Evolutionary conservation across 169 alveolate genomes (phyloP), one percentile per base, ranked within the genome.

Genomic region (Plasmodium chabaudi): DNA sequence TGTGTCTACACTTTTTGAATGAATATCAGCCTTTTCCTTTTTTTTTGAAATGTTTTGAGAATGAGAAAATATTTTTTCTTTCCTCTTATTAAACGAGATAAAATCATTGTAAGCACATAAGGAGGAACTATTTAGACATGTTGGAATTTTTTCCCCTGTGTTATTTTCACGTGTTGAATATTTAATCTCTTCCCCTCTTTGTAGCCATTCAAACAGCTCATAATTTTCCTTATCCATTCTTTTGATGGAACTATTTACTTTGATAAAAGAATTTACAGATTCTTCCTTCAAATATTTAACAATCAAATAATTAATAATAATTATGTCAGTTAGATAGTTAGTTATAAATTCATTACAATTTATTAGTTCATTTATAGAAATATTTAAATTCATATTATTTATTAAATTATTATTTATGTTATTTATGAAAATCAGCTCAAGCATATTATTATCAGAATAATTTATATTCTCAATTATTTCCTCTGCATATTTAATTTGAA

Each of bases 221-320:
- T 39, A 49, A 60, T 19, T 61, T 3, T 57, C 71, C 1, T 61
- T 73, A 74, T 19, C 60, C 46, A 27, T 68, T 55, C 75, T 74
- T 34, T 63, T 63, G 17, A 27, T 34, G n/a, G 72, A 67, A 70
- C 55, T 82, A 47, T 65, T 82, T 42, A 17, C 47, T 53, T n/a
- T 67, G 10, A 82, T 56, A 5, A 82, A 61, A 59, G 51, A 46
- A 57, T 59, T 67, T 19, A 60, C 55, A 5, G 59, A 57, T 13
- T 82, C 72, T 23, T 44, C 63, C 61, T 82, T 82, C 60, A 82
- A 27, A 47, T 82, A 27, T 25, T 61, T 82, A 10, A 82, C 70
- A 55, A 82, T 17, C 13, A n/a, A 67, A 12, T 17, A 39, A 42
- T 82, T 82, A 23, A 67, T 65, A 9, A 56, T 67, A 42, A 27